A percentile compares a stretch with the other conserved stretches of the same genome.
Conservation (phyloP, 805 yeast species). For the Myxozyma mucilagina region DNA sequence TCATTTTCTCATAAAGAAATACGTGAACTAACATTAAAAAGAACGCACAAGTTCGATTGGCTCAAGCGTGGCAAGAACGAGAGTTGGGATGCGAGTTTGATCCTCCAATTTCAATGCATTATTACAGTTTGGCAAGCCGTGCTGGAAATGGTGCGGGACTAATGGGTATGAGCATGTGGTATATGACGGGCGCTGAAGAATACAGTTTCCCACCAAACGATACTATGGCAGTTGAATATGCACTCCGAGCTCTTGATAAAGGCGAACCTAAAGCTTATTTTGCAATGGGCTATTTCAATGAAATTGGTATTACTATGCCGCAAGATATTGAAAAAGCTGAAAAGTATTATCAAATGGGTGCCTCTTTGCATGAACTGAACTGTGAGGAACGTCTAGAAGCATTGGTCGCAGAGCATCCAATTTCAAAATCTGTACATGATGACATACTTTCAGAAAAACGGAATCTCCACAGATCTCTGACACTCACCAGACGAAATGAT, state of each 20-base stretch:
- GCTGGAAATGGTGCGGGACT: conserved; percentile 42
- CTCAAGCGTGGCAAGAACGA: conserved; percentile 28
- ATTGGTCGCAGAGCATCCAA: background rate
- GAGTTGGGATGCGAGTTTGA: conserved; percentile 22
- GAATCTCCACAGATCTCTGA: conserved; percentile 9
- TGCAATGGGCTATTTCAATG: conserved; percentile 67
- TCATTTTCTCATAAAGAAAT: background rate
- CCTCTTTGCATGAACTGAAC: background rate
- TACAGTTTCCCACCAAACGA: conserved; percentile 56
- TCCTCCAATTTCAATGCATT: conserved; percentile 32
- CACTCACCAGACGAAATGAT: background rate
- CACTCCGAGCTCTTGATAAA: conserved; percentile 56
- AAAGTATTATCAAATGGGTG: conserved; percentile 1
- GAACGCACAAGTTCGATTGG: conserved; percentile 32
- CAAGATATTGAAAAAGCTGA: conserved; percentile 3
- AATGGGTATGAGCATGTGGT: conserved; percentile 54
- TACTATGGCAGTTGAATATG: conserved; percentile 68
- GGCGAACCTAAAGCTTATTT: conserved; percentile 62
- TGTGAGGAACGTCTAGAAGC: conserved; percentile 9
- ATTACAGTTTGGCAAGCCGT: conserved; percentile 31
- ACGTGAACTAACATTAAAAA: background rate
- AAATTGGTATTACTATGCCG: conserved; percentile 48
- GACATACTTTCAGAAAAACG: background rate
- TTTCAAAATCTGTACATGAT: conserved; percentile 7
- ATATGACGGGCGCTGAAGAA: conserved; percentile 65